Conservation (phyloP, 305 asterid genomes). For the Rubia tinctorum region DNA sequence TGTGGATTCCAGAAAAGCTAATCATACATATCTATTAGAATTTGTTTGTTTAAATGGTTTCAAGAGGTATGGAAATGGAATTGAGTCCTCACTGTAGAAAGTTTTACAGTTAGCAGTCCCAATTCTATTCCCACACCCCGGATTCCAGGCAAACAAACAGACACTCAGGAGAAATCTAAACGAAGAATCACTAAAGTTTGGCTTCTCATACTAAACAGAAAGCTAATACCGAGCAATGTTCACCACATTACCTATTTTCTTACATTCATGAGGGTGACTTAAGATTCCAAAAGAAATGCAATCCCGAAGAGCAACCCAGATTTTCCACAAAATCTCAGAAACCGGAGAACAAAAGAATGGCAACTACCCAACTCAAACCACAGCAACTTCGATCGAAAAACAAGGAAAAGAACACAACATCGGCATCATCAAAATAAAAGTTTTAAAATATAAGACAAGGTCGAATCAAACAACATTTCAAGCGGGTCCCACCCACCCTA, state of each 20-base stretch:
- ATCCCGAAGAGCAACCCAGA: neutral
- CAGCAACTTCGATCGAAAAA: conserved; percentile 1
- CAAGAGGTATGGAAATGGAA: neutral
- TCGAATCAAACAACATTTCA: neutral
- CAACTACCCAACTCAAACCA: neutral
- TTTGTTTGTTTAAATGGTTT: neutral
- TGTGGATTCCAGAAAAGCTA: neutral
- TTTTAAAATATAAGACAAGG: neutral
- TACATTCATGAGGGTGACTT: neutral
- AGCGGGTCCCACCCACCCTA: conserved; percentile 9
- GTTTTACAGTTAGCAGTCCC: neutral
- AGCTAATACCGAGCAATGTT: neutral
- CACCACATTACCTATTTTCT: neutral
- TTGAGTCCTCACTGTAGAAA: neutral
- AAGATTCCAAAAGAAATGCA: neutral
- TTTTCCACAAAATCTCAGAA: neutral
- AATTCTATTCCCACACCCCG: neutral
- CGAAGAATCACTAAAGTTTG: neutral
- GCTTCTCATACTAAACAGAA: neutral
- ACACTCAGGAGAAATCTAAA: neutral
- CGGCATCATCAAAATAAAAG: neutral
- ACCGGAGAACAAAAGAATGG: neutral
- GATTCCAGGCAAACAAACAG: neutral
- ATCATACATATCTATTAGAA: neutral
- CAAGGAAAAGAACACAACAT: neutral